A percentile compares a stretch with the other conserved stretches of the same genome.
Conservation (phyloP, 352 stramenopile genomes). For the Globisporangium iwayamae region DNA sequence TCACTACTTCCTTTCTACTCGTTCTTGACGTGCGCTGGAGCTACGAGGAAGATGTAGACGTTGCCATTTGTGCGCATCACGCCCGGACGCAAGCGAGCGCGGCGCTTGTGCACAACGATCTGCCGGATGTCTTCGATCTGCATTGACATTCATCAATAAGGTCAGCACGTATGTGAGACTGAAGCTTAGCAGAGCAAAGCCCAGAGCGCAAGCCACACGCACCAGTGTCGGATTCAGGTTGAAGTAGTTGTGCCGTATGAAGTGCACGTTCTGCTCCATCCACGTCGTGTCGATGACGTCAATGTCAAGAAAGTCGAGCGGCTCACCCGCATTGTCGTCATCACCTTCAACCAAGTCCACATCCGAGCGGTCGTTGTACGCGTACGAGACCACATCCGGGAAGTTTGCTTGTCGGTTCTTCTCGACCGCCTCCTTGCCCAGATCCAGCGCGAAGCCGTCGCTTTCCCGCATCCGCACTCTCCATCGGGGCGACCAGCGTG, state of each 20-base stretch:
- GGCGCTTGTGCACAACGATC: constrained; percentile 25
- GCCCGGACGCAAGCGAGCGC: constrained; percentile 21
- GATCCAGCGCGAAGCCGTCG: constrained; percentile 21
- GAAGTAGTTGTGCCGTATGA: constrained; percentile 84
- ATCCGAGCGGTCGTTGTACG: constrained; percentile 38
- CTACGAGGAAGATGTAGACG: constrained; percentile 45
- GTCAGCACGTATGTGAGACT: background rate
- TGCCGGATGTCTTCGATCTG: constrained; percentile 39
- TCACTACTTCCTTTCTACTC: constrained; percentile 1
- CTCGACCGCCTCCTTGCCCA: constrained; percentile 47
- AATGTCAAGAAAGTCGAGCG: constrained; percentile 63
- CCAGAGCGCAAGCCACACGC: constrained; percentile 14
- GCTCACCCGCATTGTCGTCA: constrained; percentile 15
- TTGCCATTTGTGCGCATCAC: constrained; percentile 29
- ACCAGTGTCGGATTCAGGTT: constrained; percentile 84
- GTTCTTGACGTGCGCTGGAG: constrained; percentile 28
- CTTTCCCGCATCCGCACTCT: constrained; percentile 20
- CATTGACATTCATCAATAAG: constrained; percentile 13
- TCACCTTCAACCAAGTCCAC: constrained; percentile 3
- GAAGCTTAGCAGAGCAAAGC: background rate
- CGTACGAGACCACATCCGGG: constrained; percentile 48
- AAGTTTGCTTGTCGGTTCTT: constrained; percentile 52
- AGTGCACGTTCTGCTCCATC: constrained; percentile 85
- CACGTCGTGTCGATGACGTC: constrained; percentile 88
- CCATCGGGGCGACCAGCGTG: constrained; percentile 14